Base-by-base conservation (phyloP, 306 rosid genomes). In the Pterocarpus macrocarpus region DNA sequence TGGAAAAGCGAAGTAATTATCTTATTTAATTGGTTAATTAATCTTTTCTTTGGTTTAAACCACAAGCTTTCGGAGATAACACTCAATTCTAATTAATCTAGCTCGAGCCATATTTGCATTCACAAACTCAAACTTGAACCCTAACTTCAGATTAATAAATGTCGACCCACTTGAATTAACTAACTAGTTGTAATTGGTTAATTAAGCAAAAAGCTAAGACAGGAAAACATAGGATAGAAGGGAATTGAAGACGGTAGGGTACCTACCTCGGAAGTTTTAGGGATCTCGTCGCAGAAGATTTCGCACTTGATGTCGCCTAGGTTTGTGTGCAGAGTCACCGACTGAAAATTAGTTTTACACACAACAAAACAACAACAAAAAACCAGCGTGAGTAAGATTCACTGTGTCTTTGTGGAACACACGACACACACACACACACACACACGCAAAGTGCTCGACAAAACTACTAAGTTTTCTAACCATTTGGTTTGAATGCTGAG, bases 251-350 rank as follows among this genome's bases (percentile, higher is more conserved):
- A 1, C 0, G 49, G 49, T 9, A 8, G 2, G n/a, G 22, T 32
- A 7, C 8, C 62, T 81, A 92, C 99, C 96, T 95, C 98, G 33
- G 97, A 87, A 33, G 97, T 11, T 72, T 95, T 95, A 16, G 97
- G 93, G 7, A 95, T 98, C 84, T 93, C 98, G 63, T 95, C 98
- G 82, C 99, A 91, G 79, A 87, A 95, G 85, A 91, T 88, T 87
- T 93, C 98, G 81, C 99, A 95, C 83, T 95, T 93, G 86, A 95
- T 89, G 75, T 95, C 98, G 11, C 98, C 99, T 16, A 93, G 97
- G 85, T 95, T 95, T 17, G 99, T 95, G 86, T 93, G 98, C 61
- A 95, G 84, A 81, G 99, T 95, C 57, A 95, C 94, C 17, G 97
- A 85, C 98, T 93, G 88, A 75, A 65, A 77, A 78, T 17, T 39